Conservation (phyloP, 148 eudicot genomes). For the Silene conica region DNA sequence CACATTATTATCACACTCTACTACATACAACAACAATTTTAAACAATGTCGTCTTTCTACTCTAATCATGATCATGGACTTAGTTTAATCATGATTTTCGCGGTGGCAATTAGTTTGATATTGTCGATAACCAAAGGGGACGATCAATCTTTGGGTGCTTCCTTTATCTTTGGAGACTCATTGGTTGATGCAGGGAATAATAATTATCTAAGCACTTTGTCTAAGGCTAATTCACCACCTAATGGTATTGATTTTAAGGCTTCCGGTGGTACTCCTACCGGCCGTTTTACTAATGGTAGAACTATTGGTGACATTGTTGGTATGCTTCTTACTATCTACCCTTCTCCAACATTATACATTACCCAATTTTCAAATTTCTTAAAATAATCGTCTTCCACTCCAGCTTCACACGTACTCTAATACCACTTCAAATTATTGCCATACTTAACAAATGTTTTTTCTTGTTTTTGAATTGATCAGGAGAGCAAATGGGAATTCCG, state of each 20-base stretch:
- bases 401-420: no score
- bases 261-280: constrained; percentile 77
- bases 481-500: constrained; percentile 76
- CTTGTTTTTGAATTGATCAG: constrained; percentile 27
- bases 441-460: no score
- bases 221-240: constrained; percentile 63
- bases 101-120: constrained; percentile 10
- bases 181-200: constrained; percentile 93
- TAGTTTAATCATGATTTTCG: constrained; percentile 8
- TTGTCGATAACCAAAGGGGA: background rate
- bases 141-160: constrained; percentile 52
- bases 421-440: no score
- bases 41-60: constrained; percentile 8
- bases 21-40: background rate
- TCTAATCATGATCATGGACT: background rate
- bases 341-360: no score
- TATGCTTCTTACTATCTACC: constrained; percentile 18
- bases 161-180: constrained; percentile 88
- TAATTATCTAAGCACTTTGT: constrained; percentile 62
- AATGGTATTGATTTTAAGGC: constrained; percentile 88
- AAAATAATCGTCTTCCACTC: no score
- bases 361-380: no score
- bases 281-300: constrained; percentile 83
- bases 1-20: background rate
- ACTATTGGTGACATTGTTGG: constrained; percentile 93